Base-by-base conservation (phyloP, 2,329 filamentous ascomycete species). In the Ophiostoma fasciatum region DNA sequence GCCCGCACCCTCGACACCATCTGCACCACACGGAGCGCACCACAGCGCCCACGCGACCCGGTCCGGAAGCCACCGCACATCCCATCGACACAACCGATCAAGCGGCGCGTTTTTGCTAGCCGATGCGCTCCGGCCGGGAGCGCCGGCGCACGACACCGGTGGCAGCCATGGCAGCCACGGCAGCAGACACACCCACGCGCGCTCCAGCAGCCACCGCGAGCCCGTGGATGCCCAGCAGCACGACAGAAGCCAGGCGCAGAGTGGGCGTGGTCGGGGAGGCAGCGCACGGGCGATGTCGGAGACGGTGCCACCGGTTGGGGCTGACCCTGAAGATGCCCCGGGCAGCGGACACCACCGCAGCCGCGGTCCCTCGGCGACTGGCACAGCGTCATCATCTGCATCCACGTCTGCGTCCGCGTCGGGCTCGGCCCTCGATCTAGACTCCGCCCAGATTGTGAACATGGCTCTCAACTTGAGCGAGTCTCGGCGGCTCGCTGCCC, bases 391-490 rank as follows among this genome's bases (percentile, higher is more conserved):
- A 36, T 7, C 21, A 36, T 7, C 21, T 48, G 49, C 17, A 27
- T 35, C 28, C 13, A 13, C 35, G 4, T 26, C 32, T n/a, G 10
- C 26, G 25, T 17, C 38, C 11, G 10, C 13, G 10, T 5, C 35
- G 12, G n/a, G 11, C 25, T 29, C 30, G 6, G 14, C 33, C 14
- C 38, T 81, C 15, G 74, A 84, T 48, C 67, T 80, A 41, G 87
- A 94, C 49, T 80, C 87, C 7, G 74, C 79, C 4, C 82, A 94
- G 55, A 92, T 96, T 44, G 84, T 96, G 28, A 85, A 85, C 49
- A 82, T 96, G 71, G 88, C 88, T 2, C 59, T 96, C 47, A 90
- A 79, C 45, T 59, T 96, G 33, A 93, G 82, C 60, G 84, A 94
- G 55, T 82, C 78, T 49, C 73, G 75, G 45, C 73, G 74, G 50